Evolutionary conservation across 2,329 filamentous ascomycete genomes (phyloP), one percentile per base, ranked within the genome.

Genomic region (Beauveria caledonica): DNA sequence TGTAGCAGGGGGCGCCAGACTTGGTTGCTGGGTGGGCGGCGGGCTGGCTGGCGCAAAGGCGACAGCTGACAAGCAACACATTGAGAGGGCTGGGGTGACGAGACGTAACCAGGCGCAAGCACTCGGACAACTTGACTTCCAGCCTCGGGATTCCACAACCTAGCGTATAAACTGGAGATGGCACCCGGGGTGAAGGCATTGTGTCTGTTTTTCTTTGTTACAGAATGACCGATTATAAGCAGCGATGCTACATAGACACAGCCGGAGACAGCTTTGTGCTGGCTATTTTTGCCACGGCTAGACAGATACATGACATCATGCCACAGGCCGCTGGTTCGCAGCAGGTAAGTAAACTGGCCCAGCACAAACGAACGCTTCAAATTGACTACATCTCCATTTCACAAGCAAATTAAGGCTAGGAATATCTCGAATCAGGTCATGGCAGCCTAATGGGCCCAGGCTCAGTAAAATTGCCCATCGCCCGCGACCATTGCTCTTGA

Each of bases 51-150:
- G 54, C 33, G 21, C 44, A 57, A 57, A 57, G 21, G 11, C 55
- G 55, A 58, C 42, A 44, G 55, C 55, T 58, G 55, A 58, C 50
- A 45, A 58, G 45, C 45, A 29, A 23, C 21, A 58, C 46, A 56
- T 56, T 56, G 42, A 46, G 53, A 56, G 53, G 53, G 53, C 53
- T 56, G 53, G 53, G 49, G 53, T 27, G 21, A 45, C 52, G 39
- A 55, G 39, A 40, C 13, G 46, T 15, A 29, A 15, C 21, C n/a
- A 42, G 36, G 29, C 40, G 25, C 23, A 45, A 42, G 36, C 51
- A 42, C 51, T 42, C 13, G 21, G 36, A 36, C 33, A 36, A 36
- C 33, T 36, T 5, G 15, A 13, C 27, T 23, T 36, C 52, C 52
- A 55, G 52, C 52, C 52, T 45, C 19, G 52, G 25, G 44, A 15